Conservation (phyloP, 805 yeast species). For the Komagataella mondaviorum region DNA sequence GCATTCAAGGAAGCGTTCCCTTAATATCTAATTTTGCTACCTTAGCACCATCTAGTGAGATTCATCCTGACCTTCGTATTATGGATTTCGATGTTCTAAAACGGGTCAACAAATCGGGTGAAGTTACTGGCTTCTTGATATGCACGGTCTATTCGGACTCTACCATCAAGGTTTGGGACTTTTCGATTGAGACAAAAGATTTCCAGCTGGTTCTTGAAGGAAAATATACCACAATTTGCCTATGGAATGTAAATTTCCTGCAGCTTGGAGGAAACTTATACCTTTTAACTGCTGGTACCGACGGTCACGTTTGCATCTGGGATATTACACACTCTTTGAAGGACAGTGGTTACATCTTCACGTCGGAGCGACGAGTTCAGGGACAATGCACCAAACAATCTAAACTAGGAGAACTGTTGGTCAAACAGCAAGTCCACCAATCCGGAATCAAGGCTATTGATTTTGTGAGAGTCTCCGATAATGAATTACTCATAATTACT, state of each 20-base stretch:
- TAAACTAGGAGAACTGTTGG: constrained; percentile 15
- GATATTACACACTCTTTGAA: constrained; percentile 21
- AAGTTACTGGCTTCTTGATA: constrained; percentile 37
- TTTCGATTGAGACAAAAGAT: constrained; percentile 18
- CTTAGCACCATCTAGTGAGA: constrained; percentile 36
- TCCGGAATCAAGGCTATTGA: constrained; percentile 68
- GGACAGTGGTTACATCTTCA: background rate
- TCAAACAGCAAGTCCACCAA: constrained; percentile 56
- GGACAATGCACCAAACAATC: background rate
- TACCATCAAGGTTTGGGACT: constrained; percentile 50
- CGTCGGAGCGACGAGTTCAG: background rate
- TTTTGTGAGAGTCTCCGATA: constrained; percentile 5
- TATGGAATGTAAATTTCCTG: constrained; percentile 46
- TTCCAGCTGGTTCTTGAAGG: constrained; percentile 35
- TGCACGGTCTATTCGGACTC: constrained; percentile 83
- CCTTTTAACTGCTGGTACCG: constrained; percentile 61
- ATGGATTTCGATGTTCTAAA: constrained; percentile 55
- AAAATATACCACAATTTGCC: constrained; percentile 61
- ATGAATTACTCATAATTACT: constrained; percentile 29
- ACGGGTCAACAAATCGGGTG: constrained; percentile 14
- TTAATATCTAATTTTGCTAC: constrained; percentile 34
- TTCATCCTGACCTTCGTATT: constrained; percentile 72
- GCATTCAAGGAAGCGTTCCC: constrained; percentile 20
- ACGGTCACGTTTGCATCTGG: constrained; percentile 65
- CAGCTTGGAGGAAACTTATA: constrained; percentile 13